A percentile compares a stretch with the other conserved stretches of the same genome.
Evolutionary conservation across 352 stramenopile genomes (phyloP).

Genomic region (Globisporangium rhizosaccharum): DNA sequence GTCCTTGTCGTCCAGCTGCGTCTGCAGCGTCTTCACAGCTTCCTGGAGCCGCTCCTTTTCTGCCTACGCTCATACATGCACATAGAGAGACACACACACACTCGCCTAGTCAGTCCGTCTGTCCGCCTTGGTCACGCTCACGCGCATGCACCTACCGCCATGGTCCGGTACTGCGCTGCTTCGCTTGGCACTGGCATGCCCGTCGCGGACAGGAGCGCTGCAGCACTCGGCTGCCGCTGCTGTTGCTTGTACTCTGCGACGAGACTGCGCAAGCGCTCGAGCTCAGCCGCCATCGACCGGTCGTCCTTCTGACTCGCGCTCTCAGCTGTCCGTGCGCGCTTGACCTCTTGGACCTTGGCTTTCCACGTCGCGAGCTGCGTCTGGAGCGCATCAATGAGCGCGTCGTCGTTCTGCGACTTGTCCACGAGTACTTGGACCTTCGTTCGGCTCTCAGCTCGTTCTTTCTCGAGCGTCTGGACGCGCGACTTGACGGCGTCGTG

Average conservation of each 20-base stretch:
- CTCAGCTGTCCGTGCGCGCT: slow-evolving; percentile 65
- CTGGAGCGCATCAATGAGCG: slow-evolving; percentile 71
- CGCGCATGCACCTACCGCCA: slow-evolving; percentile 28
- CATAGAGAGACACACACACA: background rate
- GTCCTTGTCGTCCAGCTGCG: slow-evolving; percentile 59
- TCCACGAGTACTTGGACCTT: slow-evolving; percentile 71
- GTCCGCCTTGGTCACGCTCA: background rate
- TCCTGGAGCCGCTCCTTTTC: slow-evolving; percentile 67
- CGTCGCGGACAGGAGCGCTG: background rate
- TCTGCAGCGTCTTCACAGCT: slow-evolving; percentile 41
- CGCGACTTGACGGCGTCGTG: slow-evolving; percentile 64
- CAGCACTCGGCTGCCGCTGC: background rate
- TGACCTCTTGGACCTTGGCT: slow-evolving; percentile 40
- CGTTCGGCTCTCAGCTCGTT: slow-evolving; percentile 54
- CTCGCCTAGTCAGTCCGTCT: too few species aligned
- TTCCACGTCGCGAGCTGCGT: slow-evolving; percentile 64
- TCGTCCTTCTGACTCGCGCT: slow-evolving; percentile 29
- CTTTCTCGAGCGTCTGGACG: slow-evolving; percentile 64
- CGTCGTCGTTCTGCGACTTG: slow-evolving; percentile 79
- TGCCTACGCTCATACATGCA: slow-evolving; percentile 17
- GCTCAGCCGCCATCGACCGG: slow-evolving; percentile 20
- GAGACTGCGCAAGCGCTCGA: slow-evolving; percentile 38
- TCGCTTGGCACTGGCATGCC: slow-evolving; percentile 46
- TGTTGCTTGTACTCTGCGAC: slow-evolving; percentile 31
- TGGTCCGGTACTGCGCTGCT: slow-evolving; percentile 39